Conservation (phyloP, 2,329 filamentous ascomycete species). For the Sarocladium brachiariae region DNA sequence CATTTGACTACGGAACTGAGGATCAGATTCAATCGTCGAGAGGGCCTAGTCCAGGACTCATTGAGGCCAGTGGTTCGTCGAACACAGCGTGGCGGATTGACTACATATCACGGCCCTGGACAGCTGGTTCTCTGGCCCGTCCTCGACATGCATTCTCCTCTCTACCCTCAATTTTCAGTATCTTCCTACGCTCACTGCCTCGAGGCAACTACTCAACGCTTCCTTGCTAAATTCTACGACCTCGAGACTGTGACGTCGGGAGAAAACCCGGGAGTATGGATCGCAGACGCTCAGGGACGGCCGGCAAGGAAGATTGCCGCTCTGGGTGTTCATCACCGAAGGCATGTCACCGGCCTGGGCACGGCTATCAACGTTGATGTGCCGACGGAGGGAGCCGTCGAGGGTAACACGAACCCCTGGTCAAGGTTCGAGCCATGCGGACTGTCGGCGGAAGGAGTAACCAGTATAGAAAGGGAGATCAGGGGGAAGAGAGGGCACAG, state of each 20-base stretch:
- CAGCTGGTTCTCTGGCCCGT: slow-evolving; percentile 92
- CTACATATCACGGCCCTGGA: slow-evolving; percentile 91
- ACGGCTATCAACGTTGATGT: slow-evolving; percentile 72
- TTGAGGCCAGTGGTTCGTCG: slow-evolving; percentile 55
- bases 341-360: slow-evolving; percentile 79
- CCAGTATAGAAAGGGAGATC: slow-evolving; percentile 58
- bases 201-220: slow-evolving; percentile 66
- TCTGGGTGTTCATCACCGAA: slow-evolving; percentile 81
- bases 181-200: slow-evolving; percentile 71
- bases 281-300: slow-evolving; percentile 24
- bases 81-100: slow-evolving; percentile 79
- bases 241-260: slow-evolving; percentile 53
- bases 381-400: slow-evolving; percentile 36
- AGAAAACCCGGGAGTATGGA: slow-evolving; percentile 84
- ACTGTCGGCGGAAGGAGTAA: slow-evolving; percentile 69
- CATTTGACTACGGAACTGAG: slow-evolving; percentile 36
- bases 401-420: slow-evolving; percentile 42
- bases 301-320: slow-evolving; percentile 73
- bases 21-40: slow-evolving; percentile 17
- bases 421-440: slow-evolving; percentile 84
- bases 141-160: slow-evolving; percentile 61
- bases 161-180: slow-evolving; percentile 56
- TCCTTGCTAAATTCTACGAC: slow-evolving; percentile 49
- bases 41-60: slow-evolving; percentile 22
- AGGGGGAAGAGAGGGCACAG: slow-evolving; percentile 12